Conservation (phyloP, 345 rosid genomes). For the Eucalyptus cloeziana region DNA sequence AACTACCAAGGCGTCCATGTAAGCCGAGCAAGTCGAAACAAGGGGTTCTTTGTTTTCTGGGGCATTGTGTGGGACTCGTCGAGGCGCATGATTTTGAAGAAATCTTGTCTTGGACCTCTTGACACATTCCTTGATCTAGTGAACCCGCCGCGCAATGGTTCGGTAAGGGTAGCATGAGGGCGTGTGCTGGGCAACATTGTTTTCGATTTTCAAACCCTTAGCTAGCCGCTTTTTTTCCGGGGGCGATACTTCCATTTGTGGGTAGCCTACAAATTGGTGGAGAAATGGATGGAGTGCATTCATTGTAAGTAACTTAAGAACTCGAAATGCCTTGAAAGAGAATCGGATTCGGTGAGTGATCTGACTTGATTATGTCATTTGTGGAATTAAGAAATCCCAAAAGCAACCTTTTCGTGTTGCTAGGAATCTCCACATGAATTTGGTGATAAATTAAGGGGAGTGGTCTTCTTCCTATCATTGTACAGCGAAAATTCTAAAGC, state of each 20-base stretch:
- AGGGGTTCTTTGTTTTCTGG: background rate
- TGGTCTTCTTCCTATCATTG: background rate
- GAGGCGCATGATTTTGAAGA: background rate
- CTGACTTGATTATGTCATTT: background rate
- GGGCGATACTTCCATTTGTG: background rate
- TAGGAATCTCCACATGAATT: background rate
- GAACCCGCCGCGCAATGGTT: no score
- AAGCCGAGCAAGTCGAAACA: background rate
- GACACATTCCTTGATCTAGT: background rate
- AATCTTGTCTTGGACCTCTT: background rate
- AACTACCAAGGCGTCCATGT: no score
- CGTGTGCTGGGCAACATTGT: background rate
- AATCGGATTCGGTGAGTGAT: background rate
- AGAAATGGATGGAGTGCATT: background rate
- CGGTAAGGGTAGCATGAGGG: background rate
- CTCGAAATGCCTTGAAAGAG: background rate
- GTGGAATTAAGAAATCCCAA: background rate
- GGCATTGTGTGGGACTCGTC: fast-evolving
- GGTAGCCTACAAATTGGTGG: background rate
- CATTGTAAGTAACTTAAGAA: background rate
- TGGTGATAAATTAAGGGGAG: background rate
- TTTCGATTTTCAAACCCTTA: background rate
- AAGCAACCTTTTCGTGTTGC: background rate
- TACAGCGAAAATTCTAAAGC: background rate
- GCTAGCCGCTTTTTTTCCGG: background rate